phyloP scores from a whole-genome alignment of 169 alveolate species.

The Cryptosporidium baileyi region DNA sequence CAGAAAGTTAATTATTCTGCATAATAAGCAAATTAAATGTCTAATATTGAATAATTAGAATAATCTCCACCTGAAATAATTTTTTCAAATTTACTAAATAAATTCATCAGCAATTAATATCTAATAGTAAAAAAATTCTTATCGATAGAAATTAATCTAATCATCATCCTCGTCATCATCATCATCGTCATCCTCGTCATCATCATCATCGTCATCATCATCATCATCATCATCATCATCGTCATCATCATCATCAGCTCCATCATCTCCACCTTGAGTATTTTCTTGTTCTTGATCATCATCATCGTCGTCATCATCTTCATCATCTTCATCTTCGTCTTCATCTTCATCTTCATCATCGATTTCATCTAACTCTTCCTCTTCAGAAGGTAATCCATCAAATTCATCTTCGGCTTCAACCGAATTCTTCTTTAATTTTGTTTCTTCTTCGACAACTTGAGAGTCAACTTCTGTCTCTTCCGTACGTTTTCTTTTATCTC shows the following conservation, averaged over 20 bases:
- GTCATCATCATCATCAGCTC: constrained; percentile 50
- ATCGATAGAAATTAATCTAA: too few relatives aligned
- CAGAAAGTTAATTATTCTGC: too few relatives aligned
- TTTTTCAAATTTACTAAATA: too few relatives aligned
- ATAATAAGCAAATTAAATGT: too few relatives aligned
- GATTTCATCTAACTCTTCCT: constrained; percentile 55
- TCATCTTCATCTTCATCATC: constrained; percentile 67
- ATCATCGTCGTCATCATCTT: constrained; percentile 52
- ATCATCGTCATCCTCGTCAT: constrained; percentile 64
- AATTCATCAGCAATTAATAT: too few relatives aligned
- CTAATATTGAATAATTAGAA: too few relatives aligned
- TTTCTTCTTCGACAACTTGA: constrained; percentile 37
- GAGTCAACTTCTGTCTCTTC: constrained; percentile 59
- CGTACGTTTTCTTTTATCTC: constrained; percentile 67
- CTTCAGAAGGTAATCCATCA: constrained; percentile 67
- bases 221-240: constrained; percentile 65
- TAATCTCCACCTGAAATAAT: too few relatives aligned
- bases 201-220: constrained; percentile 43
- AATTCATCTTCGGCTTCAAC: constrained; percentile 49
- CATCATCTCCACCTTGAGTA: constrained; percentile 57
- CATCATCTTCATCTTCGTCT: constrained; percentile 40
- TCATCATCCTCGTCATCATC: too few relatives aligned
- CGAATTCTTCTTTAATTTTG: constrained; percentile 39
- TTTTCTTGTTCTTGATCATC: constrained; percentile 56
- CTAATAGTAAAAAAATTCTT: too few relatives aligned